phyloP scores from a whole-genome alignment of 2,329 filamentous ascomycete genomes.

The Fusarium albosuccineum region DNA sequence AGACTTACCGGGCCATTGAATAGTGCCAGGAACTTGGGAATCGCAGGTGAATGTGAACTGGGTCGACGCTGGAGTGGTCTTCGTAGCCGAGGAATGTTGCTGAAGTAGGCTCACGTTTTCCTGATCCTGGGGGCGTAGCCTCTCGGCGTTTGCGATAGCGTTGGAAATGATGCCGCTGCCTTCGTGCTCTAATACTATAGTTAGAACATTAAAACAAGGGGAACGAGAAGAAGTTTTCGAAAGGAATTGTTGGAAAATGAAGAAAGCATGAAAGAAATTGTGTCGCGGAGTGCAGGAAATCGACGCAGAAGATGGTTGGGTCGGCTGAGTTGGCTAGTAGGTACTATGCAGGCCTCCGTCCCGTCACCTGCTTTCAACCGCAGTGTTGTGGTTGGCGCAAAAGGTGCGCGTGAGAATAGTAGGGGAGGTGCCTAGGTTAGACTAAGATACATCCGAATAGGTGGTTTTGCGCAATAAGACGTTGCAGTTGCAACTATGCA shows the following conservation, averaged over 20 bases:
- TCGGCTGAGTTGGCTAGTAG: slow-evolving; percentile 5
- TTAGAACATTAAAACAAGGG: slow-evolving; percentile 24
- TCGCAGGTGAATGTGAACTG: slow-evolving; percentile 98
- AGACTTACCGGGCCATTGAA: slow-evolving; percentile 76
- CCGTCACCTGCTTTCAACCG: slow-evolving; percentile 15
- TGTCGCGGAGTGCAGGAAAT: background rate
- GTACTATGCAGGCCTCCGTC: slow-evolving; percentile 12
- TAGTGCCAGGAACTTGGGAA: slow-evolving; percentile 84
- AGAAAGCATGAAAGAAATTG: background rate
- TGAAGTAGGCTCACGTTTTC: slow-evolving; percentile 85
- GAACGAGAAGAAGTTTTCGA: slow-evolving; percentile 1
- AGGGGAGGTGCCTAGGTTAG: background rate
- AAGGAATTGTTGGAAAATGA: background rate
- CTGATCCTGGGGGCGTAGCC: slow-evolving; percentile 74
- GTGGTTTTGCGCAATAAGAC: background rate
- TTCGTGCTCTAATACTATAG: slow-evolving; percentile 56
- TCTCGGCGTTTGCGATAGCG: slow-evolving; percentile 90
- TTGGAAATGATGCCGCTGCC: slow-evolving; percentile 85
- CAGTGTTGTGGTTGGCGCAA: slow-evolving; percentile 2
- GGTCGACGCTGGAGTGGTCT: slow-evolving; percentile 77
- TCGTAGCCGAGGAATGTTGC: slow-evolving; percentile 71
- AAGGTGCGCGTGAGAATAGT: background rate
- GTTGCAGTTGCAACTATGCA: background rate
- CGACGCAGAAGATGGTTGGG: background rate
- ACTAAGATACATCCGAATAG: slow-evolving; percentile 5